Base-by-base conservation (phyloP, 2,329 filamentous ascomycete species). In the Paecilomyces sp. region DNA sequence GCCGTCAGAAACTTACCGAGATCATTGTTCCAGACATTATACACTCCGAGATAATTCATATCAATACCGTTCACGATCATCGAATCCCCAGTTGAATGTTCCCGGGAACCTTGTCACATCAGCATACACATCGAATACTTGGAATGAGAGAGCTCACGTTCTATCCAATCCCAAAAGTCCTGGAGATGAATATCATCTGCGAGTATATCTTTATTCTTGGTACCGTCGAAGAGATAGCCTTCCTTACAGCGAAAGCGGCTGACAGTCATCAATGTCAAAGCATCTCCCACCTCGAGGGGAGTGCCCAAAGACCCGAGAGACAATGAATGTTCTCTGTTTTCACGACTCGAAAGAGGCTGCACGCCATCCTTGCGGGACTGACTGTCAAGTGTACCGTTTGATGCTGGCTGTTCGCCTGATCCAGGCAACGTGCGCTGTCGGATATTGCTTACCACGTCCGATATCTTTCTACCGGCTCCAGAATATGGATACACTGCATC, bases 31-130 rank as follows among this genome's bases (percentile, higher is more conserved):
- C 84, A 87, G 13, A 87, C 77, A 47, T 79, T 80, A 61, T 77
- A 78, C 11, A 88, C 79, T 1, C 85, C 85, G 22, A 87, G 69
- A 66, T 84, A 88, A 65, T 83, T 85, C 57, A 88, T 70, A 66
- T 88, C 85, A 15, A 86, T 71, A 1, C 77, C 77, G 55, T 81
- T 79, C 25, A 80, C 75, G 11, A 84, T 76, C 82, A 87, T 85
- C 7, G 79, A 80, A 33, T 80, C 75, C 33, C 78, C 75, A 51
- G 75, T 65, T 41, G 77, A 76, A 55, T 75, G 71, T 13, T 63
- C 63, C 28, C 71, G 72, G 33, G 78, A 73, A 55, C 72, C 76
- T 78, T 60, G 12, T n/a, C 22, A n/a, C 18, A 57, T 69, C 56
- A 66, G 64, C 53, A 62, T 25, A 11, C 36, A 31, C 8, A 55